These are phyloP conservation scores for Colletotrichum orbiculare DNA, from an alignment of 2,329 filamentous ascomycete genomes.

Conservation along the genomic window DNA sequence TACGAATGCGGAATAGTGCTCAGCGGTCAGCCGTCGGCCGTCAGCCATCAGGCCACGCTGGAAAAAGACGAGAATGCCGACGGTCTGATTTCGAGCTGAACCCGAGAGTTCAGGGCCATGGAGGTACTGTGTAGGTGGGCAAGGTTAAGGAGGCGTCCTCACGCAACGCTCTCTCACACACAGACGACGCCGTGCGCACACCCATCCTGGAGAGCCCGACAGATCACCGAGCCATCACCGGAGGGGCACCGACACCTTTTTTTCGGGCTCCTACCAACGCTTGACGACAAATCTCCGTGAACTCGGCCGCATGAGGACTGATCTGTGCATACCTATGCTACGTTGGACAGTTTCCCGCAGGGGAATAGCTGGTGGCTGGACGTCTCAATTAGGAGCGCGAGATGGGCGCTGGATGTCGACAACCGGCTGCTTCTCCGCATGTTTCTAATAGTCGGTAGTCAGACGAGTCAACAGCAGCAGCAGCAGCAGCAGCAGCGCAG, in stretches of 20 bases:
- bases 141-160: too few relatives aligned
- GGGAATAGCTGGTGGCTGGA: background rate
- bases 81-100: background rate
- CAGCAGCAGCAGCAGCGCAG: background rate
- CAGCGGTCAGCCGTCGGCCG: background rate
- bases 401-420: constrained; percentile 5
- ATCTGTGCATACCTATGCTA: background rate
- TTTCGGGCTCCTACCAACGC: constrained; percentile 7
- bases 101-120: too few relatives aligned
- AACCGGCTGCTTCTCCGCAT: constrained; percentile 17
- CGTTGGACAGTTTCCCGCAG: too few relatives aligned
- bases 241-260: constrained; percentile 3
- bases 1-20: too few relatives aligned
- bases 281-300: constrained; percentile 36
- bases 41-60: background rate
- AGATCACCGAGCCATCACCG: constrained; percentile 34
- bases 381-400: constrained; percentile 4
- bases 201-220: constrained; percentile 31
- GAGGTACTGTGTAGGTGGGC: too few relatives aligned
- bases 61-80: constrained; percentile 4
- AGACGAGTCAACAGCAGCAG: background rate
- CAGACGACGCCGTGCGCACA: constrained; percentile 15
- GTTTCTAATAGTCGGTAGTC: background rate
- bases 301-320: constrained; percentile 21
- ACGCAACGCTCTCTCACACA: too few relatives aligned